Evolutionary conservation across 2,329 filamentous ascomycete species (phyloP).

Genomic region (Paecilomyces dactylethromorphus): DNA sequence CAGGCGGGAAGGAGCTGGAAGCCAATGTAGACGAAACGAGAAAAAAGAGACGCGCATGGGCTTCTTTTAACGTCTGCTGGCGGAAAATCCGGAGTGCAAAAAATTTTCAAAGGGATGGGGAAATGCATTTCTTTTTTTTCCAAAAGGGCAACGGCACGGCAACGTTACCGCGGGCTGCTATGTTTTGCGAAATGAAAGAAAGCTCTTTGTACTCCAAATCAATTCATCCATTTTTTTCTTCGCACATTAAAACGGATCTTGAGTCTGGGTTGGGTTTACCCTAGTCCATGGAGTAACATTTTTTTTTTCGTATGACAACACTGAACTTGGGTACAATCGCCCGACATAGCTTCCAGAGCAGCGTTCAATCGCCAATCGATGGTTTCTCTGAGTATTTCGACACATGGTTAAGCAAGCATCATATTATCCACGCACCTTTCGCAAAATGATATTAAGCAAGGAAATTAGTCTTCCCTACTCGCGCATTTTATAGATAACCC

Average conservation of each 20-base stretch:
- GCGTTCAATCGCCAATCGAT: no score
- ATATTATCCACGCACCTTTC: background rate
- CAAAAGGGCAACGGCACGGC: slow-evolving; percentile 1
- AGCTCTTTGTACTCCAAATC: slow-evolving; percentile 1
- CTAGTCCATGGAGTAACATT: no score
- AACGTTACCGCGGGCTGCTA: background rate
- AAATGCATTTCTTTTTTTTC: background rate
- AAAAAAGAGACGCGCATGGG: background rate
- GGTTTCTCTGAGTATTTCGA: background rate
- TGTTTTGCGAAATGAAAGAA: slow-evolving; percentile 1
- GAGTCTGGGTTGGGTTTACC: no score
- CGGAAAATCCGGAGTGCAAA: background rate
- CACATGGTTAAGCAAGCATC: background rate
- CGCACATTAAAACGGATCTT: background rate
- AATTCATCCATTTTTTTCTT: background rate
- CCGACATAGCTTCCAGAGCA: slow-evolving; percentile 8
- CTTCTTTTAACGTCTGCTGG: background rate
- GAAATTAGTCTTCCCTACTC: background rate
- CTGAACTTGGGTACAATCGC: no score
- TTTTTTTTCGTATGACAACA: no score
- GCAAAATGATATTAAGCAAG: background rate
- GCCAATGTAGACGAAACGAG: background rate
- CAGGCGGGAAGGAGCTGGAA: background rate
- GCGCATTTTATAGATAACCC: no score
- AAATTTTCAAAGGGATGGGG: slow-evolving; percentile 3